Base-by-base conservation (phyloP, 1,284 basidiomycete species). In the Mixia osmundae region DNA sequence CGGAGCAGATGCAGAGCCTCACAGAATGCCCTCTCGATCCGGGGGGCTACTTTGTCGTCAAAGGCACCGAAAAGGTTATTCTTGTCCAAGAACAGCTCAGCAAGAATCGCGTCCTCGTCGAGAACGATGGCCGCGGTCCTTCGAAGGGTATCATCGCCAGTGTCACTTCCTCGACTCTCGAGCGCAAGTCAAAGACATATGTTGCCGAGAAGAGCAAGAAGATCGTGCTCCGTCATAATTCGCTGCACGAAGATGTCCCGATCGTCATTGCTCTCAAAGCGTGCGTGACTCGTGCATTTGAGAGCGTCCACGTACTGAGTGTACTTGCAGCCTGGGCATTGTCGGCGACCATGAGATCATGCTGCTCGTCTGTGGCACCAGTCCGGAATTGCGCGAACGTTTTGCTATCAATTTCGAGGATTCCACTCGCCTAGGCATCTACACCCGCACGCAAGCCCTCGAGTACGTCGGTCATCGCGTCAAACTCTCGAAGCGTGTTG, bases 41-140 rank as follows among this genome's bases (percentile, higher is more conserved):
- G 3, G 91, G 91, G 15, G 91, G 91, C 5, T 97, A 97, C 57
- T 99, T 99, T 58, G 78, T 99, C 40, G 89, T 97, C 36, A 95
- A 91, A 57, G 91, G 91, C 10, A 97, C 94, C 14, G 91, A 99
- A 59, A 99, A 99, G 62, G 91, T 99, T 50, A 97, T 99, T 47
- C 65, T 99, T 40, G 89, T 97, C 2, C 91, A 99, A 57, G 94
- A 99, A 57, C 91, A 97, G 60, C 62, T 99, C 50, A 87, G 80
- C 65, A 99, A 97, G 64, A 99, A 99, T 59, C 71, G 91, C 40
- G 97, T 99, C 54, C 91, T 99, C 45, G 89, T 99, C 45, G 94
- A 97, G 62, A 76, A 76, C 25, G 79, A 95, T 58, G 44, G 52
- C 35, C 48, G 54, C 21, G 55, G 56, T 32, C 61, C 68, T 5